Evolutionary conservation across 768 basidiomycete genomes (phyloP).

Genomic region (Tulasnella sp.): DNA sequence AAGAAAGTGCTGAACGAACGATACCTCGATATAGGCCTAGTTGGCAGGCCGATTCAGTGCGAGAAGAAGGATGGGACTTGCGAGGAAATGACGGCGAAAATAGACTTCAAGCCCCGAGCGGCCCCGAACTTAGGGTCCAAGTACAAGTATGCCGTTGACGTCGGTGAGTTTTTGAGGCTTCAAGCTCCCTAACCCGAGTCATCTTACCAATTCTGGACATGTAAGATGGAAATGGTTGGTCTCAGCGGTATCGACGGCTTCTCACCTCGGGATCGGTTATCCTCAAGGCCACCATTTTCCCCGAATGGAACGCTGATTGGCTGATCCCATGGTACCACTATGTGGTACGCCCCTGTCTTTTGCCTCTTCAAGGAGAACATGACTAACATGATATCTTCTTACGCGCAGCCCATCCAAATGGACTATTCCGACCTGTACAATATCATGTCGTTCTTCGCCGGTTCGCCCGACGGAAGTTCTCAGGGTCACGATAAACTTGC

Average conservation of each 20-base stretch:
- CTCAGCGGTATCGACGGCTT: slow-evolving; percentile 32
- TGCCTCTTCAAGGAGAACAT: slow-evolving; percentile 38
- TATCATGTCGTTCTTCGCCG: slow-evolving; percentile 63
- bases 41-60: slow-evolving; percentile 30
- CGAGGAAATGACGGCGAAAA: background rate
- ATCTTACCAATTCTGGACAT: background rate
- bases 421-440: slow-evolving; percentile 65
- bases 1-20: background rate
- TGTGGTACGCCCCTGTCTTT: slow-evolving; percentile 41
- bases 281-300: slow-evolving; percentile 35
- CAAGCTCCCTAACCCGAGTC: background rate
- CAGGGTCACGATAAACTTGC: slow-evolving; percentile 29
- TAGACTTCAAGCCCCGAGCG: slow-evolving; percentile 16
- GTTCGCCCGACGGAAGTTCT: slow-evolving; percentile 34
- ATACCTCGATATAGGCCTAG: slow-evolving; percentile 29
- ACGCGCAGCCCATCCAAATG: slow-evolving; percentile 62
- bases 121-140: background rate
- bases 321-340: slow-evolving; percentile 43
- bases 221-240: slow-evolving; percentile 35
- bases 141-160: slow-evolving; percentile 31
- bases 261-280: slow-evolving; percentile 30
- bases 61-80: slow-evolving; percentile 17
- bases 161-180: slow-evolving; percentile 24
- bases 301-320: slow-evolving; percentile 48
- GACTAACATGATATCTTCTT: slow-evolving; percentile 45